Percentiles rank a stretch among this genome's conserved stretches.
These are phyloP conservation scores for Crithidia expoeki DNA, from an alignment of 208 protist genomes.

Conservation along the genomic window DNA sequence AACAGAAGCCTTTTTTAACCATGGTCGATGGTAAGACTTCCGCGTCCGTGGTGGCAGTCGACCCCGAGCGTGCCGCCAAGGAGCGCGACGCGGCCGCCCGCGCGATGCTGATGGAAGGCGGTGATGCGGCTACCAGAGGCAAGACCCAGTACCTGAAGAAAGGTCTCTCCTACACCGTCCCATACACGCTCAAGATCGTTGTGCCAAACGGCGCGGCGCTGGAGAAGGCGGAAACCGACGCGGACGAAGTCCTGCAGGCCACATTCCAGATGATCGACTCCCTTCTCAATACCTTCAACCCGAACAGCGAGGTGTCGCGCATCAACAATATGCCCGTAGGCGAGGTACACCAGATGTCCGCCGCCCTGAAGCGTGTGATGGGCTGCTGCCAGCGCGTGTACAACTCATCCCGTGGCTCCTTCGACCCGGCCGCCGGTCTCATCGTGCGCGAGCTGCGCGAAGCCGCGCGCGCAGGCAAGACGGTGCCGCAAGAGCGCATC, in stretches of 20 bases:
- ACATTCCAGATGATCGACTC: constrained; percentile 67
- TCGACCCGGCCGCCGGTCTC: constrained; percentile 50
- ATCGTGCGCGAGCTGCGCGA: constrained; percentile 41
- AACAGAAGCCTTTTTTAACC: constrained; percentile 1
- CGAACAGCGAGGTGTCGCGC: constrained; percentile 61
- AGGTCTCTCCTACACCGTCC: constrained; percentile 69
- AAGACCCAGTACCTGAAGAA: constrained; percentile 46
- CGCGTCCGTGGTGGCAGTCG: constrained; percentile 60
- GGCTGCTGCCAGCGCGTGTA: constrained; percentile 51
- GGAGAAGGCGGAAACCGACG: constrained; percentile 25
- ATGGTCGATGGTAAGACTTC: constrained; percentile 65
- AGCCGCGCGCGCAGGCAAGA: constrained; percentile 29
- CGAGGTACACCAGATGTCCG: constrained; percentile 63
- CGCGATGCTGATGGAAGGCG: constrained; percentile 55
- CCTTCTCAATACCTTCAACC: constrained; percentile 68
- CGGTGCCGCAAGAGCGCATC: constrained; percentile 35
- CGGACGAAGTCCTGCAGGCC: constrained; percentile 39
- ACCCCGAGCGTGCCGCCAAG: constrained; percentile 51
- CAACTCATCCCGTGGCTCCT: constrained; percentile 54
- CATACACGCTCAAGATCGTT: constrained; percentile 68
- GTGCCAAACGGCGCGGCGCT: constrained; percentile 31
- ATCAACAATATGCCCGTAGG: constrained; percentile 52
- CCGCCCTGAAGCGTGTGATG: constrained; percentile 53
- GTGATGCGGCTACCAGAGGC: constrained; percentile 19
- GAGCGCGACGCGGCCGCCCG: constrained; percentile 62